Percentiles rank a stretch among this genome's conserved stretches.
These are phyloP conservation scores for Dysphania ambrosioides DNA, from an alignment of 148 eudicot genomes.

Conservation along the genomic window DNA sequence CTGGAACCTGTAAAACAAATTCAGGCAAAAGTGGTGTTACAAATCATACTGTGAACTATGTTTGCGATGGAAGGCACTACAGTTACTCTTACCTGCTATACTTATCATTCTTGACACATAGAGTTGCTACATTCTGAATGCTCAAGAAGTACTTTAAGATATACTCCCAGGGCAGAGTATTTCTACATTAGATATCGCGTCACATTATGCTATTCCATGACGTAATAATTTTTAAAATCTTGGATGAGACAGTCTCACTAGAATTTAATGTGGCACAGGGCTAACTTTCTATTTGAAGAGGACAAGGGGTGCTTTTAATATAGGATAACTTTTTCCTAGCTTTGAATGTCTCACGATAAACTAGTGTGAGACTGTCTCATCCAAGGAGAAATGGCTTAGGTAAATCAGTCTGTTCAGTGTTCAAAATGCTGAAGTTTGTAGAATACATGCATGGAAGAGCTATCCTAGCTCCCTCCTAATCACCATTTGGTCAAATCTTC, in stretches of 20 bases:
- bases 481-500: background rate
- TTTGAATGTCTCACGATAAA: background rate
- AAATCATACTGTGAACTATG: background rate
- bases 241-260: no score
- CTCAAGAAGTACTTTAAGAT: background rate
- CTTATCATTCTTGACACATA: background rate
- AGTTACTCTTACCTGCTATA: background rate
- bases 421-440: background rate
- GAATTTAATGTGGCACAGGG: background rate
- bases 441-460: background rate
- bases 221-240: no score
- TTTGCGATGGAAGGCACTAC: background rate
- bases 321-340: background rate
- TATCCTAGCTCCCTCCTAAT: background rate
- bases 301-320: background rate
- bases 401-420: background rate
- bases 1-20: conserved; percentile 64
- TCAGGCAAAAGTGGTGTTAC: background rate
- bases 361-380: background rate
- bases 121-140: background rate
- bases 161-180: background rate
- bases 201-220: background rate
- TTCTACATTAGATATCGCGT: background rate
- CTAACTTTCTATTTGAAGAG: background rate
- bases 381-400: background rate